These are phyloP conservation scores for Crucibulum laeve DNA, from an alignment of 768 basidiomycete species.

Conservation along the genomic window DNA sequence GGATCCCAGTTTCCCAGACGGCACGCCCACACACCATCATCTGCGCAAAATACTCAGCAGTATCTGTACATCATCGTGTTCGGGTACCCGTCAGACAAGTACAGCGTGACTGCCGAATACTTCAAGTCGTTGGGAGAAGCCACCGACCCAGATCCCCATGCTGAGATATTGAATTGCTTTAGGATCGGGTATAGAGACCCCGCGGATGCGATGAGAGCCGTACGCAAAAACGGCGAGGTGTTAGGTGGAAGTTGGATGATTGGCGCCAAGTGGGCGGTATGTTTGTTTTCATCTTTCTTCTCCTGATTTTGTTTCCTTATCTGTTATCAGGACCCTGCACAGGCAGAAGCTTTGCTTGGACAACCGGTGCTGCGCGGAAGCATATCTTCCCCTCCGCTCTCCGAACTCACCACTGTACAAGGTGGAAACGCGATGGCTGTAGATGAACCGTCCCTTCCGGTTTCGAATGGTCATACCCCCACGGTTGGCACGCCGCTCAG, in stretches of 20 bases:
- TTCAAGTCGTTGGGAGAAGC: conserved; percentile 70
- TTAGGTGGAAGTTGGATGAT: conserved; percentile 77
- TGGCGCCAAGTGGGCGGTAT: conserved; percentile 81
- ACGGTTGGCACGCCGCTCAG: conserved; percentile 66
- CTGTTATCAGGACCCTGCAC: conserved; percentile 49
- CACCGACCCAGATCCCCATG: conserved; percentile 63
- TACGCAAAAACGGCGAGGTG: conserved; percentile 80
- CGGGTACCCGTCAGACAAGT: conserved; percentile 84
- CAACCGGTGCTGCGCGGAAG: conserved; percentile 24
- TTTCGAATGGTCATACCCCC: conserved; percentile 25
- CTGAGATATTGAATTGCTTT: conserved; percentile 78
- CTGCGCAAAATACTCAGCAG: conserved; percentile 27
- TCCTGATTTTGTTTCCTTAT: conserved; percentile 6
- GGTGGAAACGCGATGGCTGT: conserved; percentile 41
- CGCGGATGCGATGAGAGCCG: conserved; percentile 73
- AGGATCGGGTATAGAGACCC: conserved; percentile 68
- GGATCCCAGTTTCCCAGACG: conserved; percentile 32
- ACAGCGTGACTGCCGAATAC: conserved; percentile 66
- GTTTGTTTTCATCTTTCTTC: conserved; percentile 21
- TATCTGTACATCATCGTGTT: conserved; percentile 73
- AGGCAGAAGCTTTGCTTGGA: conserved; percentile 51
- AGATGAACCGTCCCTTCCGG: conserved; percentile 31
- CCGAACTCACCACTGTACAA: conserved; percentile 16
- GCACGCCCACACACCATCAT: conserved; percentile 20
- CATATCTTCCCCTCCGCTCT: conserved; percentile 12